Percentiles rank a stretch among this genome's conserved stretches.
Evolutionary conservation across 1,139 yeast species (phyloP).

Genomic region (Debaryomyces subglobosus): DNA sequence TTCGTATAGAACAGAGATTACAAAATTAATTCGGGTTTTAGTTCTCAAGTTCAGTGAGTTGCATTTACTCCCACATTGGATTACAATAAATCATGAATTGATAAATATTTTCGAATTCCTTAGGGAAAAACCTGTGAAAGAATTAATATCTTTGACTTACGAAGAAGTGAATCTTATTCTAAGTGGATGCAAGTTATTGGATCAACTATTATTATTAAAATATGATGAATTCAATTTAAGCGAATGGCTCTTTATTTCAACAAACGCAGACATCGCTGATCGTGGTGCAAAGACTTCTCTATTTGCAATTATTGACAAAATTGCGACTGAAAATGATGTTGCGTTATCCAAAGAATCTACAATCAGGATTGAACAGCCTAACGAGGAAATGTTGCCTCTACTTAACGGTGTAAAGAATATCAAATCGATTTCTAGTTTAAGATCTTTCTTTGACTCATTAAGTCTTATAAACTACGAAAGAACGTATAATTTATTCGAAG

Average conservation of each 20-base stretch:
- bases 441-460: slow-evolving; percentile 70
- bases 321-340: slow-evolving; percentile 46
- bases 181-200: slow-evolving; percentile 76
- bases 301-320: slow-evolving; percentile 51
- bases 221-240: slow-evolving; percentile 78
- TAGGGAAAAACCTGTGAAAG: slow-evolving; percentile 30
- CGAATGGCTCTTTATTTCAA: slow-evolving; percentile 86
- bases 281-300: slow-evolving; percentile 32
- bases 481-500: slow-evolving; percentile 55
- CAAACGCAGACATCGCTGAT: slow-evolving; percentile 66
- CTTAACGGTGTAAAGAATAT: slow-evolving; percentile 48
- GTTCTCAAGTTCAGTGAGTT: slow-evolving; percentile 62
- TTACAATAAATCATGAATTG: slow-evolving; percentile 63
- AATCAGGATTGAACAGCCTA: slow-evolving; percentile 28
- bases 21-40: slow-evolving; percentile 63
- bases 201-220: slow-evolving; percentile 65
- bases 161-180: slow-evolving; percentile 50
- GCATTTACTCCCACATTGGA: slow-evolving; percentile 74
- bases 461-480: slow-evolving; percentile 77
- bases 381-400: slow-evolving; percentile 42
- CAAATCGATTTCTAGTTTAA: slow-evolving; percentile 52
- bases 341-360: slow-evolving; percentile 38
- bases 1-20: slow-evolving; percentile 48
- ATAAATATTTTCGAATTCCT: slow-evolving; percentile 53
- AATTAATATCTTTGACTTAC: slow-evolving; percentile 33